Conservation (phyloP, 306 rosid genomes). For the Citrullus mucosospermus region DNA sequence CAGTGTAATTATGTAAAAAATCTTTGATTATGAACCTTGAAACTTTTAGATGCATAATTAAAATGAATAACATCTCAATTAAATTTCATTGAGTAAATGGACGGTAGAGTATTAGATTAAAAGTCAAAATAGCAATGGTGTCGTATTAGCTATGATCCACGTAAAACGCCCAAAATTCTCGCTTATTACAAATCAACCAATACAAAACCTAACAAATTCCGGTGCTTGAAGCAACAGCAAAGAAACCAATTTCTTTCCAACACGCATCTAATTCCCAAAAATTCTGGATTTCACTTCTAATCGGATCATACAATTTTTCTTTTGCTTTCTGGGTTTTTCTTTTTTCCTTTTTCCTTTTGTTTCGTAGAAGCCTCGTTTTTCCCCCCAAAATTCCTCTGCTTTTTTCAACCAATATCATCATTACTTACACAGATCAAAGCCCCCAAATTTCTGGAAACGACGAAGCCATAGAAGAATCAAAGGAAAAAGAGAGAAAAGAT, state of each 20-base stretch:
- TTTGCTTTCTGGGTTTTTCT: no score
- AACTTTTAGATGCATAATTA: no score
- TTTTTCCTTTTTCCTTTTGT: background rate
- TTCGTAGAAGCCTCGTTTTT: background rate
- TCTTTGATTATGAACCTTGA: no score
- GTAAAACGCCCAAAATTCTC: background rate
- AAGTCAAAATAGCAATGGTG: background rate
- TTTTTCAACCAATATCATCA: no score
- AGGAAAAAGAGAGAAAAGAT: constrained; percentile 5
- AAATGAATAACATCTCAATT: no score
- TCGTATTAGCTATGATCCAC: background rate
- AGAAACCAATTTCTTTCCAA: background rate
- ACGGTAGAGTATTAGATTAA: background rate
- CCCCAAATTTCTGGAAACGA: background rate
- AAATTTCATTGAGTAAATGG: no score
- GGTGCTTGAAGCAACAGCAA: constrained; percentile 30
- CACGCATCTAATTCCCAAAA: constrained; percentile 26
- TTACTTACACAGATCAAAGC: background rate
- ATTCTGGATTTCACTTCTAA: background rate
- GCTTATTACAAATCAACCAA: no score
- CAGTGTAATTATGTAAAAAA: no score
- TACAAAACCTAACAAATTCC: background rate
- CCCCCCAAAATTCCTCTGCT: background rate
- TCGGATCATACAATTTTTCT: background rate
- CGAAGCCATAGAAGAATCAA: no score